phyloP scores from a whole-genome alignment of 345 rosid genomes.

The Raphanus raphanistrum region DNA sequence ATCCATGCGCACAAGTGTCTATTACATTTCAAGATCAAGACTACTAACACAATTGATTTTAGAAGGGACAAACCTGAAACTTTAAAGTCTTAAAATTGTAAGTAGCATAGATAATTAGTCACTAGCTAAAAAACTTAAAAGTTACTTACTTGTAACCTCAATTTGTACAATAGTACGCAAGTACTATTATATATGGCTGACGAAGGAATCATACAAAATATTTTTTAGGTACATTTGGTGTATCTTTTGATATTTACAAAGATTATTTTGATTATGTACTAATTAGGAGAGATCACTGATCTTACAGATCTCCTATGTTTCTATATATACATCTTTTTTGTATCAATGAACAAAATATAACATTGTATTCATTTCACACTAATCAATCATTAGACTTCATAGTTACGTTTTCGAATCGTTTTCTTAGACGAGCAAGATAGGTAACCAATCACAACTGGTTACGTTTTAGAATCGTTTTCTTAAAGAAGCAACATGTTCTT shows the following conservation, averaged over 20 bases:
- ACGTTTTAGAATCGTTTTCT: slow-evolving; percentile 30
- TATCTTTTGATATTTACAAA: background rate
- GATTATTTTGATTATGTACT: background rate
- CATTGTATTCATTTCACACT: background rate
- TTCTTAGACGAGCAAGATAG: slow-evolving; percentile 7
- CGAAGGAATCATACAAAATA: background rate
- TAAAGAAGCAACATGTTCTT: slow-evolving; percentile 37
- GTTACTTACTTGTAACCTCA: background rate
- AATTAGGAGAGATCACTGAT: background rate
- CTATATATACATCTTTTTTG: background rate
- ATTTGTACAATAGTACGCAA: background rate
- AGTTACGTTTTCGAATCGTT: slow-evolving; percentile 24
- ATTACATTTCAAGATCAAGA: background rate
- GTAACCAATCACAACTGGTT: slow-evolving; percentile 20
- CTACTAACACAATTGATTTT: background rate
- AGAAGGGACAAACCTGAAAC: background rate
- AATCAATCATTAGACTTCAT: background rate
- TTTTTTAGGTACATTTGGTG: background rate
- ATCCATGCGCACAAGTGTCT: background rate
- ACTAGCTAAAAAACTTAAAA: background rate
- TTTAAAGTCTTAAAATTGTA: background rate
- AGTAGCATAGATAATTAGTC: background rate
- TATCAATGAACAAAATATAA: background rate
- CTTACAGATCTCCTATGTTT: background rate
- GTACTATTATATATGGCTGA: background rate